Conservation (phyloP, 805 yeast species). For the Cyberlindnera misumaiensis region DNA sequence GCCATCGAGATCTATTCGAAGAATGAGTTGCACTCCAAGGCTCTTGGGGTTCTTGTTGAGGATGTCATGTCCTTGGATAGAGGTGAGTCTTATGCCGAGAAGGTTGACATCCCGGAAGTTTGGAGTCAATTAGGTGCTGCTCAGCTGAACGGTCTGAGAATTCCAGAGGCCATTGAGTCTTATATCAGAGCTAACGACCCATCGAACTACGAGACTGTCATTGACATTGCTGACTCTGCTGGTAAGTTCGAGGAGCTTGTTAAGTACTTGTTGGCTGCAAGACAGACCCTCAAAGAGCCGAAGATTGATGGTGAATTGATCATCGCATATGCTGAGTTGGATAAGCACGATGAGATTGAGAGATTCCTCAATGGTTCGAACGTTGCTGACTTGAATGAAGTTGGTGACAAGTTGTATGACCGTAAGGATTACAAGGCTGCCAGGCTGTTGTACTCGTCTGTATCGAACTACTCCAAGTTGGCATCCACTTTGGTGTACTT, state of each 20-base stretch:
- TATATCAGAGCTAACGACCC: constrained; percentile 92
- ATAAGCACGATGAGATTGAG: constrained; percentile 72
- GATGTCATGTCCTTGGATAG: constrained; percentile 92
- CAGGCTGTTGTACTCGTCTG: constrained; percentile 73
- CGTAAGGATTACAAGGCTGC: constrained; percentile 87
- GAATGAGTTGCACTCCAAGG: constrained; percentile 68
- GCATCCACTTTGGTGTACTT: constrained; percentile 95
- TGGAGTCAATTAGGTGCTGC: constrained; percentile 97
- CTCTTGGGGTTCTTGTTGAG: constrained; percentile 86
- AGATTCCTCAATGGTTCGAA: constrained; percentile 78
- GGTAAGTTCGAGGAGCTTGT: constrained; percentile 93
- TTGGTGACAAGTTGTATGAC: constrained; percentile 87
- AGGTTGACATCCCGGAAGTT: constrained; percentile 73
- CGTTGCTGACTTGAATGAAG: constrained; percentile 85
- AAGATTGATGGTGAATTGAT: constrained; percentile 88
- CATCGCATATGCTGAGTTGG: constrained; percentile 77
- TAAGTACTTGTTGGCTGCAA: constrained; percentile 83
- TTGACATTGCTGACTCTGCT: constrained; percentile 91
- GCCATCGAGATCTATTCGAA: constrained; percentile 90
- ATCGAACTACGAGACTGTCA: constrained; percentile 80
- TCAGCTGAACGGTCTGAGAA: constrained; percentile 87
- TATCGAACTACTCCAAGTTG: constrained; percentile 90
- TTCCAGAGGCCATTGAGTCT: constrained; percentile 86
- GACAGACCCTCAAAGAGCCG: constrained; percentile 86
- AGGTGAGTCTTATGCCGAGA: constrained; percentile 89